phyloP scores from a whole-genome alignment of 139 green algal species.

The Volvox africanus region DNA sequence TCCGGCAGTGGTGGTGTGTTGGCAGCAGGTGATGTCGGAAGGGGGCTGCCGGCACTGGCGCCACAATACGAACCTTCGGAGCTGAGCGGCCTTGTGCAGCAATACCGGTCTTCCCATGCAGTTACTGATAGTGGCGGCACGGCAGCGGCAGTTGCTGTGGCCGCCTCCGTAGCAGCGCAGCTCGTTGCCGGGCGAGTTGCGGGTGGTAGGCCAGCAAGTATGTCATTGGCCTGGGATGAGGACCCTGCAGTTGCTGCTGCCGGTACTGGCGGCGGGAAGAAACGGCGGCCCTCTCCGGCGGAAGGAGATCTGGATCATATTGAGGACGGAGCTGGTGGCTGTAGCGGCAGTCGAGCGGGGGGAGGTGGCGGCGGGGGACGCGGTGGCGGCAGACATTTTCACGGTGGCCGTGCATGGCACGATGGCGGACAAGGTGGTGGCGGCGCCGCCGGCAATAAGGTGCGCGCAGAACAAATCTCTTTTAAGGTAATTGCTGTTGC shows the following conservation, averaged over 20 bases:
- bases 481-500: too few species aligned
- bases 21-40: not conserved
- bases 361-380: not conserved
- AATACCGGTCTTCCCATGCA: not conserved
- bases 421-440: not conserved
- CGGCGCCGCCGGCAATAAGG: too few species aligned
- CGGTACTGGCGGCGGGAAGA: slow-evolving; percentile 4
- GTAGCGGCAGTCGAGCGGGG: not conserved
- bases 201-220: not conserved
- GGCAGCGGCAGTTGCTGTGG: not conserved
- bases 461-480: too few species aligned
- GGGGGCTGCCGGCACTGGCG: not conserved
- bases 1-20: not conserved
- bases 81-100: not conserved
- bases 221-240: not conserved
- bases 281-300: not conserved
- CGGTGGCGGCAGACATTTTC: not conserved
- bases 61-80: not conserved
- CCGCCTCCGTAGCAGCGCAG: not conserved
- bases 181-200: not conserved
- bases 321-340: not conserved
- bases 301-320: slow-evolving; percentile 17
- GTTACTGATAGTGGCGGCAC: not conserved
- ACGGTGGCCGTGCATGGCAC: not conserved
- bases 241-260: not conserved